Evolutionary conservation across 2,329 filamentous ascomycete genomes (phyloP), one percentile per base, ranked within the genome.

Genomic region (Aspergillus sp.): DNA sequence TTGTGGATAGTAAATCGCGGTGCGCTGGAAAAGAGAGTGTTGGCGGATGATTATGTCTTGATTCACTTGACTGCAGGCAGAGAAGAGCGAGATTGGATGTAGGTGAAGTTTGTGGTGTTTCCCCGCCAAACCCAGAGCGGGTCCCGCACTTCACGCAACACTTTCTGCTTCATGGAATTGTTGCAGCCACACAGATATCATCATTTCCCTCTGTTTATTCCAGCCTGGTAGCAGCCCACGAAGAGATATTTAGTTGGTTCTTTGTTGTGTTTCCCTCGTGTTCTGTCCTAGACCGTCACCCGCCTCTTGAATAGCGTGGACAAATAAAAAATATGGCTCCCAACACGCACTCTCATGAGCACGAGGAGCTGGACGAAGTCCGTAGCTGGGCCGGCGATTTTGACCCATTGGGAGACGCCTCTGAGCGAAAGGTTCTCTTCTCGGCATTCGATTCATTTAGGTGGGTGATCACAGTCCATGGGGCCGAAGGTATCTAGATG

Each of bases 371-470:
- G 17, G 64, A 66, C 7, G 65, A 67, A 12, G 39, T 47, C 25
- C 63, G 59, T n/a, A 66, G 63, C 45, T 90, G 87, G 87, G 76
- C 76, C 35, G 87, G 85, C 3, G 81, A 88, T 52, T 86, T 87
- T 62, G 84, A 88, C 57, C 83, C 85, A 15, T 81, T 89, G 49
- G 79, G 85, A 9, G 92, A 97, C 67, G 86, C 87, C 0, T 91
- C 96, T 62, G 93, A 99, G 76, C 81, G 87, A 49, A 83, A 83
- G 60, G 91, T 96, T 49, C 83, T 98, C 9, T 90, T 90, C 73
- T 87, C 87, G 51, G 88, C 92, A 2, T 77, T 98, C 53, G 91
- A 96, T 77, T 97, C 93, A 11, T 98, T 95, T 75, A 83, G 88
- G 92, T 96, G 81, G 76, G 88, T 82, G 39, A 39, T 19, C 39